A percentile compares a stretch with the other conserved stretches of the same genome.
Evolutionary conservation across 495 filamentous ascomycete genomes (phyloP).

Genomic region (Aspergillus saccharolyticus): DNA sequence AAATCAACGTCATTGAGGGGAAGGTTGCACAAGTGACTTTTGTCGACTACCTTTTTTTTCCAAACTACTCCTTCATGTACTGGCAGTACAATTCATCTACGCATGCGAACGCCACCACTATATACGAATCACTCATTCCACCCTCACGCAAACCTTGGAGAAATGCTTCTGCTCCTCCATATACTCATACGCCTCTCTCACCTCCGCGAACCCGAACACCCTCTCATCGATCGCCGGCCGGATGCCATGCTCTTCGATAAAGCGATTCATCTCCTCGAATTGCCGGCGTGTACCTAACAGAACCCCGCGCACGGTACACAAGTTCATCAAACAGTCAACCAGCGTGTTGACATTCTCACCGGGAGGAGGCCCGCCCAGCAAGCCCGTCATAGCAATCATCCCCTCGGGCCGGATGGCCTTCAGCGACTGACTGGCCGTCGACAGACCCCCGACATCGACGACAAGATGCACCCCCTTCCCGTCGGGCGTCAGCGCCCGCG

Average conservation of each 20-base stretch:
- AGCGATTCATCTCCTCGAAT: conserved; percentile 52
- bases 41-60: too few relatives aligned
- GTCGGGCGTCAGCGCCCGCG: conserved; percentile 51
- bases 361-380: conserved; percentile 25
- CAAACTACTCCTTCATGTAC: too few relatives aligned
- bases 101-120: too few relatives aligned
- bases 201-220: conserved; percentile 47
- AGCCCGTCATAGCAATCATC: conserved; percentile 53
- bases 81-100: too few relatives aligned
- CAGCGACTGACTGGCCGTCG: conserved; percentile 51
- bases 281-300: conserved; percentile 49
- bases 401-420: conserved; percentile 56
- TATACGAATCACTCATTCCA: conserved; percentile 22
- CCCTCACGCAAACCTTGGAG: conserved; percentile 60
- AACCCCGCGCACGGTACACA: conserved; percentile 18
- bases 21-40: conserved; percentile 13
- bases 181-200: conserved; percentile 38
- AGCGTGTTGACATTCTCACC: conserved; percentile 24
- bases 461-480: conserved; percentile 58
- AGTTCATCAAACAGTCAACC: conserved; percentile 38
- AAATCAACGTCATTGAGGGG: background rate
- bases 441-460: conserved; percentile 56
- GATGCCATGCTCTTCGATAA: conserved; percentile 53
- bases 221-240: conserved; percentile 53
- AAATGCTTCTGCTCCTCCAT: conserved; percentile 63